Evolutionary conservation across 257 asterid genomes (phyloP).

Genomic region (Scutellaria barbata): DNA sequence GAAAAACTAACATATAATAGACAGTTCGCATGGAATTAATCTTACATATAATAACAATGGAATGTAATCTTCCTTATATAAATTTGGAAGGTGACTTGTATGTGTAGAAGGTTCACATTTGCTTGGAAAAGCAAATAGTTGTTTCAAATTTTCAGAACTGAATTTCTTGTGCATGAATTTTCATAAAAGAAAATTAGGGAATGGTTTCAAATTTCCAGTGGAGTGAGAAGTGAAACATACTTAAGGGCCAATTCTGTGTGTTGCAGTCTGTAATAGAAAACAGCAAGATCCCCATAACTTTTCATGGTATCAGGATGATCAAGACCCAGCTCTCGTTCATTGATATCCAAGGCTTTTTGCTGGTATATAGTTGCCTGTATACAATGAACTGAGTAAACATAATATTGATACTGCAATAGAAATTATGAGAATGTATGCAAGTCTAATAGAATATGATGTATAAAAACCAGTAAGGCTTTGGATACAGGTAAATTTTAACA

Average conservation of each 20-base stretch:
- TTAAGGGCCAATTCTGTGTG: conserved; percentile 95
- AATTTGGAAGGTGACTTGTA: background rate
- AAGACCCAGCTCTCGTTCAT: conserved; percentile 88
- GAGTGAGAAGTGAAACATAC: conserved; percentile 46
- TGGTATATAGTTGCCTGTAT: conserved; percentile 92
- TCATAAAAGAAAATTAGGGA: conserved; percentile 19
- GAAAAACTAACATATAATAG: too few relatives aligned
- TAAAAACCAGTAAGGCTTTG: background rate
- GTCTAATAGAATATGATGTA: conserved; percentile 27
- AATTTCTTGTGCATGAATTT: conserved; percentile 12
- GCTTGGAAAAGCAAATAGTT: conserved; percentile 15
- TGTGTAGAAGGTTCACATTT: conserved; percentile 1
- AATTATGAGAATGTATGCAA: conserved; percentile 16
- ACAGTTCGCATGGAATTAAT: too few relatives aligned
- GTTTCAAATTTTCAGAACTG: conserved; percentile 15
- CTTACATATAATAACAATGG: too few relatives aligned
- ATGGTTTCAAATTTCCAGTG: conserved; percentile 18
- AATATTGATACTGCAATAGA: conserved; percentile 31
- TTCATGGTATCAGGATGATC: conserved; percentile 98
- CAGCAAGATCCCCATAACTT: conserved; percentile 97
- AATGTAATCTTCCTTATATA: background rate
- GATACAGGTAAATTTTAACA: background rate
- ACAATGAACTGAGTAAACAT: conserved; percentile 35
- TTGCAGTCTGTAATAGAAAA: conserved; percentile 90
- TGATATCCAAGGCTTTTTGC: conserved; percentile 94